These are phyloP conservation scores for Phytophthora fragariae DNA, from an alignment of 352 stramenopile genomes.

Conservation along the genomic window DNA sequence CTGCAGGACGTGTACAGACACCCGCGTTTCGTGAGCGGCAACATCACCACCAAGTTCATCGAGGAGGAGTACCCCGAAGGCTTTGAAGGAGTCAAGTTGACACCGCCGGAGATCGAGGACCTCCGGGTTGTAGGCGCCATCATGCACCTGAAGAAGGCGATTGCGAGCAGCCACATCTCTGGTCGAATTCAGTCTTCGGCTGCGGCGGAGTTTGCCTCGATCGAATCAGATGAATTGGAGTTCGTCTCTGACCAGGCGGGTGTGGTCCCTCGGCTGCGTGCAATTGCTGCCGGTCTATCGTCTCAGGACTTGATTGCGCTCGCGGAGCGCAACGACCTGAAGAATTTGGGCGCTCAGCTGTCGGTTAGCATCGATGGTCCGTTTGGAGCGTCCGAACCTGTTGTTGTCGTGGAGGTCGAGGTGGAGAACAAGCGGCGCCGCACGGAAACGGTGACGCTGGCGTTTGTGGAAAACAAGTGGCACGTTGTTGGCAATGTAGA, in stretches of 20 bases:
- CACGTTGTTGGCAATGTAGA: conserved; percentile 61
- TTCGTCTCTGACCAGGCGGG: conserved; percentile 39
- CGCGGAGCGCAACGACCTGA: conserved; percentile 53
- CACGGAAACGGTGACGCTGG: conserved; percentile 44
- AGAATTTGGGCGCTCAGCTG: conserved; percentile 49
- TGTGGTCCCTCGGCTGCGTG: conserved; percentile 52
- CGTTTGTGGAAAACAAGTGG: conserved; percentile 54
- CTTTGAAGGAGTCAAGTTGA: conserved; percentile 88
- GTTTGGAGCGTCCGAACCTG: conserved; percentile 55
- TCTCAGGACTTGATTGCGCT: conserved; percentile 49
- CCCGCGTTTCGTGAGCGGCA: conserved; percentile 89
- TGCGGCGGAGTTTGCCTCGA: conserved; percentile 4
- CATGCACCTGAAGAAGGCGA: conserved; percentile 71
- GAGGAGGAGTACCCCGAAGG: conserved; percentile 95
- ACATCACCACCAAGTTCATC: conserved; percentile 99
- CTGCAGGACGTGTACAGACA: conserved; percentile 94
- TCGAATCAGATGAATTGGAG: conserved; percentile 49
- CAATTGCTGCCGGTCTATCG: conserved; percentile 37
- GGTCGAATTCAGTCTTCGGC: conserved; percentile 34
- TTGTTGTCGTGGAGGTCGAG: conserved; percentile 63
- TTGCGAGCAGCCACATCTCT: conserved; percentile 42
- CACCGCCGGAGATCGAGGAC: conserved; percentile 65
- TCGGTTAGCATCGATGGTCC: conserved; percentile 64
- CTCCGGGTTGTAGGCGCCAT: conserved; percentile 77
- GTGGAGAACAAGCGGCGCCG: conserved; percentile 48